phyloP scores from a whole-genome alignment of 345 rosid species.

The Eucalyptus camaldulensis region DNA sequence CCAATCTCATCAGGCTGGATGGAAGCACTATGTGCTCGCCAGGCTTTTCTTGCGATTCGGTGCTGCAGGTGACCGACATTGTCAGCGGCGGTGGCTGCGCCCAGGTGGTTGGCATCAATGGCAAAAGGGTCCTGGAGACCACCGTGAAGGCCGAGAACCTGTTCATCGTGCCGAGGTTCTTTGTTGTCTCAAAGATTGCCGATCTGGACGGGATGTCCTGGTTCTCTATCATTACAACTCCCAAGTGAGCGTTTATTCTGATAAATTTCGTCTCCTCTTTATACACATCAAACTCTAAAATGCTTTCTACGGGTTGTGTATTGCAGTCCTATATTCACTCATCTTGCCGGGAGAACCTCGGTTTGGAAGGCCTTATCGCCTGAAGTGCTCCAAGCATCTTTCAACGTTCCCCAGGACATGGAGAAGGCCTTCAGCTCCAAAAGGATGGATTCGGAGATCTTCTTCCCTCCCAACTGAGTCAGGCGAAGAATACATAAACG shows the following conservation, averaged over 20 bases:
- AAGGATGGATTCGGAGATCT: slow-evolving; percentile 58
- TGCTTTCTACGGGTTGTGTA: not conserved
- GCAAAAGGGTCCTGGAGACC: slow-evolving; percentile 61
- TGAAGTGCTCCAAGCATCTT: slow-evolving; percentile 62
- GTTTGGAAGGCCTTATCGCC: slow-evolving; percentile 82
- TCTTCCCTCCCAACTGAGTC: slow-evolving; percentile 63
- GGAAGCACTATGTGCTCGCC: slow-evolving; percentile 91
- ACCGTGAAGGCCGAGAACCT: slow-evolving; percentile 56
- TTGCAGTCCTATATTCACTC: slow-evolving; percentile 80
- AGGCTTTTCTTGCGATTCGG: slow-evolving; percentile 93
- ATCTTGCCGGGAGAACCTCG: slow-evolving; percentile 76
- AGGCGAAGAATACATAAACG: not conserved
- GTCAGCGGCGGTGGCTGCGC: slow-evolving; percentile 70
- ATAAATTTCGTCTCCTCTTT: no score
- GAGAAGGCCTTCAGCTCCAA: slow-evolving; percentile 59
- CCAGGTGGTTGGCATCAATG: slow-evolving; percentile 70
- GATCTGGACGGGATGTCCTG: slow-evolving; percentile 79
- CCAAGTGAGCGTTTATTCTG: slow-evolving; percentile 34
- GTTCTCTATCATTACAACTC: slow-evolving; percentile 90
- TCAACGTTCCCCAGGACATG: slow-evolving; percentile 41
- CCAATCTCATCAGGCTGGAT: slow-evolving; percentile 73
- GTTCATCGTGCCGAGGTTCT: slow-evolving; percentile 87
- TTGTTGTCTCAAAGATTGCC: slow-evolving; percentile 70
- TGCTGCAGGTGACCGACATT: slow-evolving; percentile 72
- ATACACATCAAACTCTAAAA: not conserved